A percentile compares a stretch with the other conserved stretches of the same genome.
Evolutionary conservation across 2,329 filamentous ascomycete species (phyloP).

Genomic region (Rhytidhysteron rufulum): DNA sequence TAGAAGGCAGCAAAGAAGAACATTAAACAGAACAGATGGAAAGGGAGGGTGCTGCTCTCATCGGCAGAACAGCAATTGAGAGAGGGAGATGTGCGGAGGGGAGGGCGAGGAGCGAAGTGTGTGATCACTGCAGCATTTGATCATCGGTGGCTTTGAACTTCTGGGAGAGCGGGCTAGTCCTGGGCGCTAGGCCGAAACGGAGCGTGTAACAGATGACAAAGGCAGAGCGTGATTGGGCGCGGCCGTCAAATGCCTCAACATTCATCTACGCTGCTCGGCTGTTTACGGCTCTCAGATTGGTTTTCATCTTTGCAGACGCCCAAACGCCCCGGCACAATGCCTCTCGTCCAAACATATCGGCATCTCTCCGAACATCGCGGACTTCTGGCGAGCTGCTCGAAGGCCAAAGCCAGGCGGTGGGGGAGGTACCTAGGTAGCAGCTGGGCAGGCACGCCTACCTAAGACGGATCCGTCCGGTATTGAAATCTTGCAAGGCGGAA

Average conservation of each 20-base stretch:
- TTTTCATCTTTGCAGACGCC: no score
- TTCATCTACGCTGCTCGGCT: not conserved
- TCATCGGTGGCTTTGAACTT: not conserved
- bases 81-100: not conserved
- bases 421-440: not conserved
- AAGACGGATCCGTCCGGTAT: no score
- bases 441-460: not conserved
- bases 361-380: not conserved
- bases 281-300: no score
- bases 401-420: not conserved
- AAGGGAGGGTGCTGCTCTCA: slow-evolving; percentile 17
- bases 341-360: not conserved
- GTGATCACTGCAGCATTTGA: not conserved
- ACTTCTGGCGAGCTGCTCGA: not conserved
- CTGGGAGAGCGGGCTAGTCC: no score
- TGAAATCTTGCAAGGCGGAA: no score
- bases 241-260: not conserved
- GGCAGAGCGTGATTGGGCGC: not conserved
- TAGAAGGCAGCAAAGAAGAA: slow-evolving; percentile 18
- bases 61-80: slow-evolving; percentile 1
- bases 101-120: not conserved
- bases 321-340: not conserved
- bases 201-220: not conserved
- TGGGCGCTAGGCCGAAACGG: not conserved
- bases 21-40: slow-evolving; percentile 23